Conservation (phyloP, 108 stramenopile species). For the Cyclotella baltica region DNA sequence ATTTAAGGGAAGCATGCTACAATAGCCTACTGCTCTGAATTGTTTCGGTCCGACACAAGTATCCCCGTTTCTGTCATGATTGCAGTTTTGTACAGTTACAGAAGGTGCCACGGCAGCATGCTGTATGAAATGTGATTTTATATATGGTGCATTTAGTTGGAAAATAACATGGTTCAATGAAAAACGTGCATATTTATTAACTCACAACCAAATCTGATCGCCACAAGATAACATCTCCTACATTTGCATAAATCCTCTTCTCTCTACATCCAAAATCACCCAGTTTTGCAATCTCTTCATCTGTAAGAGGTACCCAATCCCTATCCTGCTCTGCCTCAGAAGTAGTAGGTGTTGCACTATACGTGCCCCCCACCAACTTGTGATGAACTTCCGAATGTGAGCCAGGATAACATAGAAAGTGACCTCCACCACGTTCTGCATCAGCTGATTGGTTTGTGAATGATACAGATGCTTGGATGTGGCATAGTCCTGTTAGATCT, state of each 20-base stretch:
- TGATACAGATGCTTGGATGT: constrained; percentile 55
- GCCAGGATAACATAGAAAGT: constrained; percentile 54
- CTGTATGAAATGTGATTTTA: background rate
- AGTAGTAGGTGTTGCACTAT: constrained; percentile 41
- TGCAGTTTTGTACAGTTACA: background rate
- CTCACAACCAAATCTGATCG: constrained; percentile 59
- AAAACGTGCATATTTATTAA: background rate
- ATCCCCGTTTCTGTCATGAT: background rate
- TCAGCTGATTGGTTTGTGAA: constrained; percentile 56
- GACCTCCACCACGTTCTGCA: constrained; percentile 44
- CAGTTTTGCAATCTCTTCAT: constrained; percentile 38
- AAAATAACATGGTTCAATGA: background rate
- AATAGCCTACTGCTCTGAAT: constrained; percentile 57
- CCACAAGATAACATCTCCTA: constrained; percentile 79
- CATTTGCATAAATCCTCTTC: constrained; percentile 43
- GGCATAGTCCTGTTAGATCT: constrained; percentile 45
- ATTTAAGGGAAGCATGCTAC: constrained; percentile 52
- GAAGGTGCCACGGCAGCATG: constrained; percentile 44
- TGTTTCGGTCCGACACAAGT: constrained; percentile 16
- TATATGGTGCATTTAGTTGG: background rate
- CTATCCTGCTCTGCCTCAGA: constrained; percentile 19
- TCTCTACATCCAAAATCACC: constrained; percentile 27
- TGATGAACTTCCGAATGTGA: constrained; percentile 50
- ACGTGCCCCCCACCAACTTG: constrained; percentile 41
- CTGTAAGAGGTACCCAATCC: constrained; percentile 53